These are phyloP conservation scores for Ustilaginoidea virens DNA, from an alignment of 2,329 filamentous ascomycete genomes.

Conservation along the genomic window DNA sequence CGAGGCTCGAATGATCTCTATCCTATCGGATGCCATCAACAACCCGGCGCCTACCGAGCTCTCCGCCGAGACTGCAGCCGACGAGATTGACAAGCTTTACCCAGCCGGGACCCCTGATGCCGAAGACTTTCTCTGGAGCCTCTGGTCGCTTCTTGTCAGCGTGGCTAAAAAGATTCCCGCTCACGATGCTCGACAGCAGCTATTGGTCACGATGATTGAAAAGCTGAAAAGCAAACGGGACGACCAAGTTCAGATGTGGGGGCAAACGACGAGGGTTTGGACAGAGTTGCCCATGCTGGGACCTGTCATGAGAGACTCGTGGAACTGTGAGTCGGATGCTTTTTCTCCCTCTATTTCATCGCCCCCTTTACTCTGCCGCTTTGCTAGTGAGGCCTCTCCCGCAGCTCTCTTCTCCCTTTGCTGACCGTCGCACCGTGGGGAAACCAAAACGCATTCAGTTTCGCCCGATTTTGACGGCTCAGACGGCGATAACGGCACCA, in stretches of 20 bases:
- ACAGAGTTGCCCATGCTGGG: slow-evolving; percentile 16
- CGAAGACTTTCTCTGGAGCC: slow-evolving; percentile 14
- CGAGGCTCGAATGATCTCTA: slow-evolving; percentile 8
- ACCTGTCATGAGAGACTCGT: slow-evolving; percentile 14
- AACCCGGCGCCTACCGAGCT: slow-evolving; percentile 4
- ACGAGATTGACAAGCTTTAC: slow-evolving; percentile 13
- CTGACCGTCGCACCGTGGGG: too few relatives aligned
- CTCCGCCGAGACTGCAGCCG: slow-evolving; percentile 9
- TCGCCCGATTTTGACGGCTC: slow-evolving; percentile 11
- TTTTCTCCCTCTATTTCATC: background rate
- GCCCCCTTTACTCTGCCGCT: background rate
- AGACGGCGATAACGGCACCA: slow-evolving; percentile 8
- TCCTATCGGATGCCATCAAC: slow-evolving; percentile 13
- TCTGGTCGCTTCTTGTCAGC: slow-evolving; percentile 14
- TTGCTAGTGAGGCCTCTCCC: background rate
- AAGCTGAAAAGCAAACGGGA: slow-evolving; percentile 10
- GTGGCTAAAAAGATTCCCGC: slow-evolving; percentile 12
- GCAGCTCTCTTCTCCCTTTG: too few relatives aligned
- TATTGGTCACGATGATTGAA: slow-evolving; percentile 10
- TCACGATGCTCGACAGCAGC: slow-evolving; percentile 11
- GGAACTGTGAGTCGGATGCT: slow-evolving; percentile 13
- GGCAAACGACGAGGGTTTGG: slow-evolving; percentile 12
- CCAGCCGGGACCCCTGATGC: slow-evolving; percentile 6
- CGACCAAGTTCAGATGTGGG: slow-evolving; percentile 14
- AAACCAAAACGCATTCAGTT: slow-evolving; percentile 8